Evolutionary conservation across 2,329 filamentous ascomycete genomes (phyloP), one percentile per base, ranked within the genome.

Genomic region (Fusarium stilboides): DNA sequence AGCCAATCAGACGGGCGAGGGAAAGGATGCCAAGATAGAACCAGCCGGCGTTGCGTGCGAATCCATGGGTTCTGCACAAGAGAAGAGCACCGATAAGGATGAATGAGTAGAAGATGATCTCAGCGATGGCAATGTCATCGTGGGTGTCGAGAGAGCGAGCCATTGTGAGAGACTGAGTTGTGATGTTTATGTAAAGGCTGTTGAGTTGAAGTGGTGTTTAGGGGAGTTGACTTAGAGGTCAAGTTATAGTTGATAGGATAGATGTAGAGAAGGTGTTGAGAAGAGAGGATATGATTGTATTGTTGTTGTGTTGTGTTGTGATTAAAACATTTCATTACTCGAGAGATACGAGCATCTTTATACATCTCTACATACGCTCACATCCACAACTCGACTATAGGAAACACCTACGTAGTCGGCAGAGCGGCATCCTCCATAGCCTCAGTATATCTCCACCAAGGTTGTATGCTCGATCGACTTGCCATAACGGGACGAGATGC

Each of bases 11-110:
- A 80, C 90, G 87, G 57, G 77, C 81, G 15, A 89, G 79, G 3
- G 88, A 82, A 15, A 89, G 81, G 26, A 91, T 83, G 15, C 91
- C 80, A 71, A 91, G 85, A 12, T 89, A 82, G 22, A 89, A 83
- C 47, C 88, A 90, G 6, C 88, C 88, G 17, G 86, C 86, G 10
- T 89, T 84, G 82, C 89, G 88, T 6, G 79, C 71, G 75, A 85
- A 86, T 85, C 88, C 78, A 56, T 80, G 77, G 15, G 70, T 75
- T 59, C 70, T 87, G 13, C 87, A 88, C 57, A 90, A 62, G 37
- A 74, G 52, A 55, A 81, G 55, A 37, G 71, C 74, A 19, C 72
- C 73, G 44, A 66, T 45, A 43, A 80, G 71, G 52, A 76, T 72
- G 58, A 75, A 57, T 22, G 69, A 22, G 65, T 77, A 79, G 59